Evolutionary conservation across 2,329 filamentous ascomycete genomes (phyloP).

Genomic region (Mollisiaceae sp.): DNA sequence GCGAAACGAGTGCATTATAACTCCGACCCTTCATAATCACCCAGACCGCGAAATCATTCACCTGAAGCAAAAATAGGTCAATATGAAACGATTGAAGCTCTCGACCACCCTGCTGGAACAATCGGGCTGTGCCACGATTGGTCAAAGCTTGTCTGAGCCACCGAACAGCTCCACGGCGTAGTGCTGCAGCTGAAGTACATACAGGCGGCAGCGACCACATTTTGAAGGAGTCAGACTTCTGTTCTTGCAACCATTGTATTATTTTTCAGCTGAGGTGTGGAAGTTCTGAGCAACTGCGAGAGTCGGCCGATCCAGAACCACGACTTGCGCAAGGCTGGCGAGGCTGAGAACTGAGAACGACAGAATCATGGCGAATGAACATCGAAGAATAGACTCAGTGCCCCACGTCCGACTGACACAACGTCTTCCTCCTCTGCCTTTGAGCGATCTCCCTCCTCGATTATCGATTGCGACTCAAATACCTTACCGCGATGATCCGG

Average conservation of each 20-base stretch:
- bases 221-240: neutral
- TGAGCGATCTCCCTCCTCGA: conserved; percentile 18
- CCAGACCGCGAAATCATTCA: conserved; percentile 7
- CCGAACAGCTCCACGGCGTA: conserved; percentile 17
- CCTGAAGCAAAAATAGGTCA: conserved; percentile 26
- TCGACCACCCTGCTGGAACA: conserved; percentile 14
- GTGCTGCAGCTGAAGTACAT: conserved; percentile 21
- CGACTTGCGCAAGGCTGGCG: conserved; percentile 1
- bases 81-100: conserved; percentile 11
- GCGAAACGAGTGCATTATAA: neutral
- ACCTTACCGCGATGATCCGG: conserved; percentile 38
- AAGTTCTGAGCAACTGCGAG: neutral
- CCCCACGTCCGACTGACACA: conserved; percentile 32
- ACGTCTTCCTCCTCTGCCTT: conserved; percentile 35
- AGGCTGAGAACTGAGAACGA: neutral
- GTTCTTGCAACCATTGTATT: neutral
- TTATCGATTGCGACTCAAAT: conserved; percentile 19
- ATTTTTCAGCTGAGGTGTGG: neutral
- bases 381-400: conserved; percentile 29
- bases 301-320: neutral
- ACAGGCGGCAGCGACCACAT: conserved; percentile 20
- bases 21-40: neutral
- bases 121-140: conserved; percentile 17
- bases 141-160: conserved; percentile 22
- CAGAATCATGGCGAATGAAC: conserved; percentile 31